Base-by-base conservation (phyloP, 805 yeast species). In the Schwanniomyces pseudopolymorphus region DNA sequence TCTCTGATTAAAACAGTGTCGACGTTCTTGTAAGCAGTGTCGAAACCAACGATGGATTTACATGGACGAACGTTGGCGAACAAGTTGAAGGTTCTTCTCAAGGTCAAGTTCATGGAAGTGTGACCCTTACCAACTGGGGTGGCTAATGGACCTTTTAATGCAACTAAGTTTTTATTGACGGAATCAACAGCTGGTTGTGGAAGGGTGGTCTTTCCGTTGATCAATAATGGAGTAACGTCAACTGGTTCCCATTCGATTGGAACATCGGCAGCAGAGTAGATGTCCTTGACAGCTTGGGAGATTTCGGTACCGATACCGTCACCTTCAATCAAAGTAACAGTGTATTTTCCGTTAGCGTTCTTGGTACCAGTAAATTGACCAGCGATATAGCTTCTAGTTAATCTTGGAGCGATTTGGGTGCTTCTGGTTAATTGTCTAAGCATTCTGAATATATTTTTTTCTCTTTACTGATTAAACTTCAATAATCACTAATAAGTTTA, bases 121-220 rank as follows among this genome's bases (percentile, higher is more conserved):
- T 94, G 98, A 66, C 99, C 99, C 76, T 92, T 92, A 61, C 97
- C 99, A 53, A 92, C 91, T 47, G 99, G 99, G 35, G 99, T 94
- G 46, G 97, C 98, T 63, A 94, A 78, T 25, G 98, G 98, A 58
- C 99, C 99, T 78, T 94, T 94, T 65, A 94, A 81, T 45, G 98
- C 99, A 53, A 94, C 92, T 74, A 85, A 80, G 79, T 92, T 89
- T 73, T 81, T 85, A 79, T 89, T 89, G 74, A 94, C 91, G 39
- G 95, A 87, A 60, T 87, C 90, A 53, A 94, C 89, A 49, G 98
- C 97, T 37, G 83, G 85, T 57, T 85, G 84, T 54, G 98, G 98
- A 59, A 94, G 83, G 48, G 97, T 85, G 57, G 98, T 91, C 71
- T 85, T 85, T 63, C 97, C 97, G 69, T 92, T 85, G 65, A 89